Base-by-base conservation (phyloP, 192 early-diverging fungal species). In the Umbelopsis sp. region DNA sequence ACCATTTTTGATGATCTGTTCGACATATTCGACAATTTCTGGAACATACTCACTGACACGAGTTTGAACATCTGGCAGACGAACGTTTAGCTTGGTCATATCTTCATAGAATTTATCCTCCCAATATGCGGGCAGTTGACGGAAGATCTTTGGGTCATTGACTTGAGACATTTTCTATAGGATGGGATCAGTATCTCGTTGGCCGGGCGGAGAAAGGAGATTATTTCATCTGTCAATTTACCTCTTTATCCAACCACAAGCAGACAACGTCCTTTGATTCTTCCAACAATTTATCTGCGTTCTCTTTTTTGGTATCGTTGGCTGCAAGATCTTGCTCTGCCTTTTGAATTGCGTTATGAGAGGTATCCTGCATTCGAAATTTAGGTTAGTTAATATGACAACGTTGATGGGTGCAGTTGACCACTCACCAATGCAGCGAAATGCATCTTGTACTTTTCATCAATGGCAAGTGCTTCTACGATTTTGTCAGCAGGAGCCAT, bases 31-130 rank as follows among this genome's bases (percentile, higher is more conserved):
- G 44, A 95, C 88, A 78, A 98, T 97, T 74, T 99, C 96, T 9
- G 94, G 94, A 30, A 99, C 90, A 75, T 95, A 99, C 85, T 99
- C 96, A 66, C 92, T 94, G 25, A 99, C 97, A 46, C 97, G 93
- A 18, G 95, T 96, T 72, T 96, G 78, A 6, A 97, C 80, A 72
- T 96, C 92, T 18, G 95, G 96, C 4, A 89, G 84, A 37, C 91
- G 89, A 41, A 92, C 81, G 65, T 94, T 93, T 46, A 99, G 82
- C 21, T 86, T 88, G 71, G 94, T 93, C 95, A 99, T 96, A 69
- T 97, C 96, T 46, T 86, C 81, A 68, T 98, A 94, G 77, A 91
- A 99, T 69, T 94, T 92, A 35, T 88, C 85, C 78, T 99, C 97
- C 95, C 95, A 99, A 82, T 86, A 91, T 11, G 92, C 91, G 11